Conservation (phyloP, 306 rosid species). For the Rosa lucieae region DNA sequence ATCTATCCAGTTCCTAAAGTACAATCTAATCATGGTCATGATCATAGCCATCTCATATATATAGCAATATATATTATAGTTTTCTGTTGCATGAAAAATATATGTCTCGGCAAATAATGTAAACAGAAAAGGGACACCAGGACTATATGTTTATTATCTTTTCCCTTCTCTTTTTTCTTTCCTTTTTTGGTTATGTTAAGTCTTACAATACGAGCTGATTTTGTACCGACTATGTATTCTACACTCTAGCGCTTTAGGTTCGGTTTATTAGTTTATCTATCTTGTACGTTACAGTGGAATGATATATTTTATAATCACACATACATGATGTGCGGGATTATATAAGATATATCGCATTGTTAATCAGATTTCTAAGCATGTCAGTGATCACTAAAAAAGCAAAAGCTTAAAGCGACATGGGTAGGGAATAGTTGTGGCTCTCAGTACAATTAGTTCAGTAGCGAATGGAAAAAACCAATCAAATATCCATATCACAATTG, state of each 20-base stretch:
- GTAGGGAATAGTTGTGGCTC: background rate
- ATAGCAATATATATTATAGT: too few species aligned
- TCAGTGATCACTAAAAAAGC: background rate
- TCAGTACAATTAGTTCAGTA: background rate
- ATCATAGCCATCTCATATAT: background rate
- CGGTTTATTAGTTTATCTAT: background rate
- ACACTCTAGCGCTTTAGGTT: too few species aligned
- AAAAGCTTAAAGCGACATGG: background rate
- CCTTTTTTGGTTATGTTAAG: too few species aligned
- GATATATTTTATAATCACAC: background rate
- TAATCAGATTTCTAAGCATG: background rate
- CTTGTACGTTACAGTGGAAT: background rate
- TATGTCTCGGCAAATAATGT: too few species aligned
- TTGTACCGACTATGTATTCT: background rate
- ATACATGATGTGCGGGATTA: too few species aligned
- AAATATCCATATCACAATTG: background rate
- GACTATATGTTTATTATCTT: too few species aligned
- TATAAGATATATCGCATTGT: background rate
- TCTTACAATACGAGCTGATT: background rate
- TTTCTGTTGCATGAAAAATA: background rate
- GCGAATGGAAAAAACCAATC: background rate
- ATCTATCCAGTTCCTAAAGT: background rate
- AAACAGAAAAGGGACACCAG: background rate
- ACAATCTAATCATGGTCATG: background rate
- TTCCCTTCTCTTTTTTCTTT: too few species aligned